A percentile compares a stretch with the other conserved stretches of the same genome.
phyloP scores from a whole-genome alignment of 768 basidiomycete genomes.

The Cyathus striatus region DNA sequence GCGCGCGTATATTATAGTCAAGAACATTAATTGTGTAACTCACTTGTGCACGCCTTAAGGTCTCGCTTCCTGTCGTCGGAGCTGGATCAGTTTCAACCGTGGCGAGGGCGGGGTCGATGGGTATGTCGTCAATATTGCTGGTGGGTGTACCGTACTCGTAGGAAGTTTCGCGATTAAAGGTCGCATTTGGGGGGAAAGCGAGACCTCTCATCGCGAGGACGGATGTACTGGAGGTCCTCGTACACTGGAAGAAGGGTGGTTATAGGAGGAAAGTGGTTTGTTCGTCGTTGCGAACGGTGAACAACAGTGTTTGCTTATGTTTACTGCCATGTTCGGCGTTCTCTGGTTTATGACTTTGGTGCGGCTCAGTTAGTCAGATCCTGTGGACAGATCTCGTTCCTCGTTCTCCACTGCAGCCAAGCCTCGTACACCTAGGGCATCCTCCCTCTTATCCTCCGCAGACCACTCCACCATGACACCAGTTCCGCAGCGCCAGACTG shows the following conservation, averaged over 20 bases:
- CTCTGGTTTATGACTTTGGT: too few relatives aligned
- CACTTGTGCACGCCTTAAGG: conserved; percentile 26
- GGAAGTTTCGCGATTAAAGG: conserved; percentile 49
- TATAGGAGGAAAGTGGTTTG: conserved; percentile 11
- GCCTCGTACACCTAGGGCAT: too few relatives aligned
- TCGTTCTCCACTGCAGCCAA: too few relatives aligned
- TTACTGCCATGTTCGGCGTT: conserved; percentile 14
- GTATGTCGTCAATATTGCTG: conserved; percentile 60
- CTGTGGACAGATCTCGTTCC: too few relatives aligned
- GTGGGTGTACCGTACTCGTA: conserved; percentile 57
- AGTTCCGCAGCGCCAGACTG: too few relatives aligned
- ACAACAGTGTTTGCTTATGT: conserved; percentile 34
- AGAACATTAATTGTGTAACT: conserved; percentile 24
- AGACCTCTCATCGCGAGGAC: conserved; percentile 73
- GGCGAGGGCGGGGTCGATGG: conserved; percentile 76
- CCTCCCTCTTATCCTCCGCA: too few relatives aligned
- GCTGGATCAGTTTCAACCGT: conserved; percentile 49
- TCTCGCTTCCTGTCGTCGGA: conserved; percentile 27
- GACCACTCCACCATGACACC: too few relatives aligned
- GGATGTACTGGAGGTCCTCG: too few relatives aligned
- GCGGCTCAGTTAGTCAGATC: too few relatives aligned
- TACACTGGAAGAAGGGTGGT: conserved; percentile 3
- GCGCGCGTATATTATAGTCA: conserved; percentile 37
- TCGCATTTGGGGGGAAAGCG: conserved; percentile 45
- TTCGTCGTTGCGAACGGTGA: conserved; percentile 40